Base-by-base conservation (phyloP, 306 rosid genomes). In the Trifolium repens region DNA sequence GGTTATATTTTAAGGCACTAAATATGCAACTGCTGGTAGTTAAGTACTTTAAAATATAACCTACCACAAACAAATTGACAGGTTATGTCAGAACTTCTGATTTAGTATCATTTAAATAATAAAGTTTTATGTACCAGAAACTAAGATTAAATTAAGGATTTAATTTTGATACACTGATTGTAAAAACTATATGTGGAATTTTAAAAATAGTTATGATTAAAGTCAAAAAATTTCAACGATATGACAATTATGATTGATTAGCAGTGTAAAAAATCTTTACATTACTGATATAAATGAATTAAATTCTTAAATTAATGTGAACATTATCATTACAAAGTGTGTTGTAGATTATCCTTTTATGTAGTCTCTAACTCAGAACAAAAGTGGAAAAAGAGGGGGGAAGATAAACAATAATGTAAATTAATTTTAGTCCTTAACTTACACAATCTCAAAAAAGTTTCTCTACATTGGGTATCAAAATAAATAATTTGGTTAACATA, bases 391-490 rank as follows among this genome's bases (percentile, higher is more conserved):
- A 15, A 14, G 26, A 0, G 26, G 43, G 5, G 40, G 9, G 2
- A 27, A 32, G 15, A 32, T 60, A 16, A 62, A 27, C 27, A 72
- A 22, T 39, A 2, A 4, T 37, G 42, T 57, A 14, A 27, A 49
- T 44, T 16, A 42, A 34, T 52, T 67, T 69, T 2, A 19, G n/a
- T 60, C 7, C 10, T 11, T 30, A 59, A 66, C 24, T 35, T 43
- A 6, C 59, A 79, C 32, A 69, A 62, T 64, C 35, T 37, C 72
- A 43, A 71, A 71, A 54, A 67, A 75, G 9, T 27, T 40, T 37
- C 73, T 30, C 52, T 71, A 52, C 26, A 69, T 40, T 19, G 13
- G 70, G 24, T 5, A 65, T 35, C 9, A 66, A 32, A 32, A 32
- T 32, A 32, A 32, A 32, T 32, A 32, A n/a, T 70, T 66, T 30